Base-by-base conservation (phyloP, 768 basidiomycete genomes). In the Pleurotus ostreatus region DNA sequence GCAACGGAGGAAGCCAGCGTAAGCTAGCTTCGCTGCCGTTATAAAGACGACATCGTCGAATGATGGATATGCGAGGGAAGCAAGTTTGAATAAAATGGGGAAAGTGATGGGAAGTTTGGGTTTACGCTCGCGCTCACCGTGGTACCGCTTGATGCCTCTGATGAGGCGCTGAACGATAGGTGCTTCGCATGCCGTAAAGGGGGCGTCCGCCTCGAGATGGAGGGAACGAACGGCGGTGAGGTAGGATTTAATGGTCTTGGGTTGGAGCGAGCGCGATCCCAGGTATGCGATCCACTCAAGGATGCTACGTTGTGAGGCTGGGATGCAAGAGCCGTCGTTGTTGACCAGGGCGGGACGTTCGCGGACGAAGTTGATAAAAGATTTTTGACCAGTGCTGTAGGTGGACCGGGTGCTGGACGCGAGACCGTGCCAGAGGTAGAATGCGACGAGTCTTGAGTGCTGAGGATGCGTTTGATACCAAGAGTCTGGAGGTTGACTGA, bases 181-280 rank as follows among this genome's bases (percentile, higher is more conserved):
- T 0, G 59, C 51, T 20, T 60, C 44, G 54, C 59, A 57, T 0
- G 53, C 37, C 1, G 38, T 37, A 44, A 62, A 62, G 43, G 61
- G 58, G n/a, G 64, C 54, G 49, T 64, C 63, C 43, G 48, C 23
- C 34, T 71, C 66, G 45, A 60, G 41, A 26, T 70, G 68, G 23
- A 66, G 52, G 52, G 66, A 65, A 9, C 59, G 58, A 30, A 71
- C 47, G 20, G 53, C 49, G 15, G 58, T 59, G 59, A 67, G 59
- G 57, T 71, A 69, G 0, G 22, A 46, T 49, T 68, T 66, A 57
- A 71, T 69, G 0, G 70, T 70, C 9, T 53, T 60, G 26, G 64
- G 65, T n/a, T 63, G 60, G 7, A 58, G 12, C 1, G 2, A 43
- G 1, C 47, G 39, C 2, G 57, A 52, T 13, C 16, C 62, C n/a